phyloP scores from a whole-genome alignment of 2,329 filamentous ascomycete species.

The Fusarium xyrophilum region DNA sequence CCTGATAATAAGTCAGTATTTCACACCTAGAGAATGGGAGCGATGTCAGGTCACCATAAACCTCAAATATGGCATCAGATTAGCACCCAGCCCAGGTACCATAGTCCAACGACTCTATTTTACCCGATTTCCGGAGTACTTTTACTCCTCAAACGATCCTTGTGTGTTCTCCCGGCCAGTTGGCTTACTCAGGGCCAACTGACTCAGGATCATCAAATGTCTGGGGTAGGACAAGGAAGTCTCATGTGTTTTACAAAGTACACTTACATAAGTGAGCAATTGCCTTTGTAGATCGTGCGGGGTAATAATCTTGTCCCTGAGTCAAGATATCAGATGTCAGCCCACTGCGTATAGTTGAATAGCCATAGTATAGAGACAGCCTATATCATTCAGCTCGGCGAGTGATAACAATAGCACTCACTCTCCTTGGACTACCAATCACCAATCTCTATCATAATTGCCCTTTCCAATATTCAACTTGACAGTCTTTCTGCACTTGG shows the following conservation, averaged over 20 bases:
- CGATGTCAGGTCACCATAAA: too few species aligned
- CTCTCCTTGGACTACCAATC: not conserved
- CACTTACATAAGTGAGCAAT: not conserved
- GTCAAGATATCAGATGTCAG: not conserved
- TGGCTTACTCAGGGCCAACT: not conserved
- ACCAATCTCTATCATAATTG: not conserved
- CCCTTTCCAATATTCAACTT: not conserved
- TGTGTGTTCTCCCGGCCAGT: accelerated
- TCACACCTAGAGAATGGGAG: not conserved
- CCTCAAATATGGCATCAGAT: accelerated
- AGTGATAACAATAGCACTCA: not conserved
- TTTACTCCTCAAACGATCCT: too few species aligned
- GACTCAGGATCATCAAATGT: not conserved
- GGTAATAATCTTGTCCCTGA: not conserved
- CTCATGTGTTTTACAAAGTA: not conserved
- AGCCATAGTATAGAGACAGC: not conserved
- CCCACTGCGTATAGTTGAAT: not conserved
- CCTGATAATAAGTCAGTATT: accelerated
- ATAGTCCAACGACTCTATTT: not conserved
- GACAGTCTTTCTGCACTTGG: not conserved
- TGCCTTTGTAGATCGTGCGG: not conserved
- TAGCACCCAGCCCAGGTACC: accelerated
- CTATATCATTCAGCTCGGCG: accelerated
- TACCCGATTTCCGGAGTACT: too few species aligned
- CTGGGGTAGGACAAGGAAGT: too few species aligned